A percentile compares a stretch with the other conserved stretches of the same genome.
Conservation (phyloP, 306 rosid species). For the Prosopis cineraria region DNA sequence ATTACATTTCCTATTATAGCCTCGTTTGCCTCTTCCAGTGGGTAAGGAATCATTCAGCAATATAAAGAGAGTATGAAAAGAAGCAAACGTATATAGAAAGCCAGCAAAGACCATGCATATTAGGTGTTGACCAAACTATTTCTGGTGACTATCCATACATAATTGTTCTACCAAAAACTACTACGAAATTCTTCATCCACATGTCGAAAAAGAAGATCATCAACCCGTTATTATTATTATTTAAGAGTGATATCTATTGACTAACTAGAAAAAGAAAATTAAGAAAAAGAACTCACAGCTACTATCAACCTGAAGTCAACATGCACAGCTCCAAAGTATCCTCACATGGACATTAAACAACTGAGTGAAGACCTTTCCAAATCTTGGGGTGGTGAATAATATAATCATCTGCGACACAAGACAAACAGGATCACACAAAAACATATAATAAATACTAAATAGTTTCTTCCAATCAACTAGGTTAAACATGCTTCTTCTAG, state of each 20-base stretch:
- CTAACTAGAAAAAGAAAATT: neutral
- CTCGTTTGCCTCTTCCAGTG: conserved; percentile 4
- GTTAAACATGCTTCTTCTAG: conserved; percentile 13
- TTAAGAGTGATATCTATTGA: neutral
- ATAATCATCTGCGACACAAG: conserved; percentile 32
- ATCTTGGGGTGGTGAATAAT: conserved; percentile 23
- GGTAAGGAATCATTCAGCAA: conserved; percentile 28
- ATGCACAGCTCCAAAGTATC: neutral
- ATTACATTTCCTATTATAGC: neutral
- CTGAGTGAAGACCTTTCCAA: neutral
- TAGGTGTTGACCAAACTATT: conserved; percentile 27
- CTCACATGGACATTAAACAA: conserved; percentile 16
- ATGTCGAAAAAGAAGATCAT: neutral
- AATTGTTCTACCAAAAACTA: conserved; percentile 18
- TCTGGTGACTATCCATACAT: neutral
- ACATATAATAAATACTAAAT: neutral
- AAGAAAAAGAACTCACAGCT: neutral
- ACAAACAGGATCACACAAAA: neutral
- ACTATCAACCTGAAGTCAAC: neutral
- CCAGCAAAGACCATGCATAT: neutral
- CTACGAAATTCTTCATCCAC: neutral
- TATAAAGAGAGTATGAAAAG: neutral
- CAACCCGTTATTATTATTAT: neutral
- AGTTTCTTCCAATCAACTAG: neutral
- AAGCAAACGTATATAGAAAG: conserved; percentile 23